Evolutionary conservation across 2,329 filamentous ascomycete genomes (phyloP).

Genomic region (Diaporthe sp.): DNA sequence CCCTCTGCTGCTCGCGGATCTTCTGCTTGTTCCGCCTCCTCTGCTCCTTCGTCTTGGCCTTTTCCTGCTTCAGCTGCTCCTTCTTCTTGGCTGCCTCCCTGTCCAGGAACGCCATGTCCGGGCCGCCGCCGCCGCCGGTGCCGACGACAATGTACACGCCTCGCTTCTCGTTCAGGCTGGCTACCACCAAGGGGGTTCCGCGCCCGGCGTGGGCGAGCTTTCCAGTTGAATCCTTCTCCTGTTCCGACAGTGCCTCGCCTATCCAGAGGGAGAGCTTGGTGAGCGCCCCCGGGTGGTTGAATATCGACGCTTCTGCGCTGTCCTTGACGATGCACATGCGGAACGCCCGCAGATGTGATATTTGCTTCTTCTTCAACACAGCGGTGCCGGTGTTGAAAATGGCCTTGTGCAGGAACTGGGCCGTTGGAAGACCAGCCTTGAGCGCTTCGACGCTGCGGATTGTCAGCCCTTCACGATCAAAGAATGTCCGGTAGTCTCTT

Average conservation of each 20-base stretch:
- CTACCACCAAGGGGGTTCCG: constrained; percentile 89
- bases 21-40: constrained; percentile 66
- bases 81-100: constrained; percentile 73
- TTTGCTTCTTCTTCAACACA: constrained; percentile 92
- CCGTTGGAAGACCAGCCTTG: constrained; percentile 80
- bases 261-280: constrained; percentile 96
- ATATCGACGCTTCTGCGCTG: constrained; percentile 89
- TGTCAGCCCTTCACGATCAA: constrained; percentile 48
- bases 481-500: constrained; percentile 54
- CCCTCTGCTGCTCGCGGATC: constrained; percentile 69
- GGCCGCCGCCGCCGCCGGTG: constrained; percentile 86
- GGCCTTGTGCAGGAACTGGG: constrained; percentile 89
- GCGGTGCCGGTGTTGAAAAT: constrained; percentile 94
- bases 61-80: constrained; percentile 71
- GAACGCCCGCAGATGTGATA: constrained; percentile 91
- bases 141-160: constrained; percentile 94
- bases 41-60: constrained; percentile 70
- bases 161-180: constrained; percentile 85
- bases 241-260: constrained; percentile 88
- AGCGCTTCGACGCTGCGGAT: constrained; percentile 76
- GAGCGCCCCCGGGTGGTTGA: constrained; percentile 90
- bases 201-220: constrained; percentile 74
- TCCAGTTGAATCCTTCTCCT: constrained; percentile 82
- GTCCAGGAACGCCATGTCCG: constrained; percentile 76
- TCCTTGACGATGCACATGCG: constrained; percentile 97